Base-by-base conservation (phyloP, 805 yeast genomes). In the Cyberlindnera nakhonratchasimensis region DNA sequence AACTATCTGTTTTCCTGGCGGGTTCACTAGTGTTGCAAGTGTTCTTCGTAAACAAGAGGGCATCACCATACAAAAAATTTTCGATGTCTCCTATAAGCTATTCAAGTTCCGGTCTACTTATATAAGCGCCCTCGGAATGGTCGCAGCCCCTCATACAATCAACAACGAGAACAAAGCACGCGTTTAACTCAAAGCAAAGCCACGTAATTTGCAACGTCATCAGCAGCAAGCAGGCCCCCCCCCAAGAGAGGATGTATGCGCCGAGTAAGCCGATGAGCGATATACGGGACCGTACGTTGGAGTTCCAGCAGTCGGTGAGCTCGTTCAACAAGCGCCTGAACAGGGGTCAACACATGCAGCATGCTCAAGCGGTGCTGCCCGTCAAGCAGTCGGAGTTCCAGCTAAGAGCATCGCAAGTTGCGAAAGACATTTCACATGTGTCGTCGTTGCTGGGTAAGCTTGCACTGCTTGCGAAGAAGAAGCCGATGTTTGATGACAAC, bases 401-500 rank as follows among this genome's bases (percentile, higher is more conserved):
- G 39, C 56, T 64, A 33, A 69, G 80, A 51, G 99, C 99, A 2
- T 76, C 91, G 22, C 65, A 70, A 6, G 86, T 93, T 22, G 97
- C 98, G 36, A 82, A 80, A 58, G 97, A 93, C 55, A 87, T 93
- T 39, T 83, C 90, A 10, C 82, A 80, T 41, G 87, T 91, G 11
- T 90, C 96, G 6, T 87, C 79, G 40, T 70, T 89, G 53, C 69
- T 93, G 42, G 79, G 84, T 29, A 82, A 88, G 55, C 70, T 93
- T 40, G 96, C 98, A 2, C 69, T 63, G 28, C 58, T 93, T 50
- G 97, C 99, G 4, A 88, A 85, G 62, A 72, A 89, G 53, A 90
- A 89, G 60, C 95, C 96, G 16, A 65, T 91, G 59, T 87, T 93
- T 52, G 96, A 90, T 58, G 99, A 93, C 64, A 82, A 85, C 52